phyloP scores from a whole-genome alignment of 148 eudicot species.

The Dianthus caryophyllus region DNA sequence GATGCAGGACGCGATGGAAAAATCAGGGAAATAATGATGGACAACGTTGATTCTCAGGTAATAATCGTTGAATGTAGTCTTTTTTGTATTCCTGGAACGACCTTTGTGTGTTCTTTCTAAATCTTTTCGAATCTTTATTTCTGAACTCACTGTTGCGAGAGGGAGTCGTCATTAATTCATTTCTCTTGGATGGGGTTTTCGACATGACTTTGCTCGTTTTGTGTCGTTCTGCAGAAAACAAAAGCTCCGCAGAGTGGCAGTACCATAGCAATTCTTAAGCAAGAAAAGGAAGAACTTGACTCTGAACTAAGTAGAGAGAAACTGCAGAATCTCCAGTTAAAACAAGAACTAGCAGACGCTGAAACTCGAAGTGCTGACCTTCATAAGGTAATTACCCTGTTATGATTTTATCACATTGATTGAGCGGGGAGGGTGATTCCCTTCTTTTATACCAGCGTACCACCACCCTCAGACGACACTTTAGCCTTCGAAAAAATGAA shows the following conservation, averaged over 20 bases:
- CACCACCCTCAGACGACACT: not conserved
- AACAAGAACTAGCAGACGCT: conserved; percentile 76
- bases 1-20: conserved; percentile 70
- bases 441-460: not conserved
- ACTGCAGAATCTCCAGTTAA: conserved; percentile 53
- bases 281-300: conserved; percentile 73
- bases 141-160: not conserved
- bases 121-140: not conserved
- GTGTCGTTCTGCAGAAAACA: conserved; percentile 41
- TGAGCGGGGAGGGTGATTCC: not conserved
- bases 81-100: not conserved
- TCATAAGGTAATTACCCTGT: conserved; percentile 52
- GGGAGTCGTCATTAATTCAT: not conserved
- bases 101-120: not conserved
- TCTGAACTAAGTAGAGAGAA: conserved; percentile 59
- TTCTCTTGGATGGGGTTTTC: conserved; percentile 2
- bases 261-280: conserved; percentile 46
- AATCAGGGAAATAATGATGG: conserved; percentile 72
- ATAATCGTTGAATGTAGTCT: not conserved
- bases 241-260: conserved; percentile 38
- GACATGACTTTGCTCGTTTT: not conserved
- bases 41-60: conserved; percentile 56
- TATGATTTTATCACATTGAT: not conserved
- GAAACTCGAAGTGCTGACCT: conserved; percentile 69
- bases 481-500: not conserved